Percentiles rank a stretch among this genome's conserved stretches.
phyloP scores from a whole-genome alignment of 768 basidiomycete genomes.

The Favolaschia claudopus region DNA sequence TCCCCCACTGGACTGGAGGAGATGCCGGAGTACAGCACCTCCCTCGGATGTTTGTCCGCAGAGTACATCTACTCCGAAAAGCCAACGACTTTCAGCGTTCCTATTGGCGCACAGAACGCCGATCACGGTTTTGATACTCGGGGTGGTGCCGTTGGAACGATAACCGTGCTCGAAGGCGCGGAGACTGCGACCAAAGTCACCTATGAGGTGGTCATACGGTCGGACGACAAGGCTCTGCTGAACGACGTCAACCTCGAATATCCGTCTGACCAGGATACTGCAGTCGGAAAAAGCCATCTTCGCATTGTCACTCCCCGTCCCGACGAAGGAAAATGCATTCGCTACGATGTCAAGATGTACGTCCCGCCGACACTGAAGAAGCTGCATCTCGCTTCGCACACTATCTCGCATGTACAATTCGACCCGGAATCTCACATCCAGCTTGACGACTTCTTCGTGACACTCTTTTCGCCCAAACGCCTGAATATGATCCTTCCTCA shows the following conservation, averaged over 20 bases:
- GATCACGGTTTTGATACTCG: conserved; percentile 57
- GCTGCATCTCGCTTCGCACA: conserved; percentile 53
- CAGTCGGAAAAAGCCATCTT: conserved; percentile 44
- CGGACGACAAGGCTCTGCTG: conserved; percentile 50
- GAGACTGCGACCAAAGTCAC: conserved; percentile 49
- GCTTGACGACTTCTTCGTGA: conserved; percentile 54
- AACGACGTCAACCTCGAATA: conserved; percentile 45
- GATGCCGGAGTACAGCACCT: conserved; percentile 63
- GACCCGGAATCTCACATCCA: conserved; percentile 49
- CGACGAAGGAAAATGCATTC: conserved; percentile 49
- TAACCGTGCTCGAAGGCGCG: conserved; percentile 54
- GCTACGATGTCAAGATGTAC: conserved; percentile 60
- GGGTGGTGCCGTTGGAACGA: conserved; percentile 58
- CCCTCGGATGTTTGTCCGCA: conserved; percentile 56
- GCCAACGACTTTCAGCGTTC: conserved; percentile 45
- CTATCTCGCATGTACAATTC: conserved; percentile 57
- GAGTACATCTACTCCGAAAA: conserved; percentile 53
- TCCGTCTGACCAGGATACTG: conserved; percentile 42
- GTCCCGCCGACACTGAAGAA: conserved; percentile 59
- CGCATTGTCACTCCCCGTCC: conserved; percentile 46
- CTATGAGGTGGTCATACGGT: conserved; percentile 57
- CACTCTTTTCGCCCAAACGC: conserved; percentile 43
- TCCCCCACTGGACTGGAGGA: conserved; percentile 58
- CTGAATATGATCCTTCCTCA: conserved; percentile 58
- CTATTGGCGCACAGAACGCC: conserved; percentile 40